phyloP scores from a whole-genome alignment of 2,329 filamentous ascomycete genomes.

The Colletotrichum camelliae region DNA sequence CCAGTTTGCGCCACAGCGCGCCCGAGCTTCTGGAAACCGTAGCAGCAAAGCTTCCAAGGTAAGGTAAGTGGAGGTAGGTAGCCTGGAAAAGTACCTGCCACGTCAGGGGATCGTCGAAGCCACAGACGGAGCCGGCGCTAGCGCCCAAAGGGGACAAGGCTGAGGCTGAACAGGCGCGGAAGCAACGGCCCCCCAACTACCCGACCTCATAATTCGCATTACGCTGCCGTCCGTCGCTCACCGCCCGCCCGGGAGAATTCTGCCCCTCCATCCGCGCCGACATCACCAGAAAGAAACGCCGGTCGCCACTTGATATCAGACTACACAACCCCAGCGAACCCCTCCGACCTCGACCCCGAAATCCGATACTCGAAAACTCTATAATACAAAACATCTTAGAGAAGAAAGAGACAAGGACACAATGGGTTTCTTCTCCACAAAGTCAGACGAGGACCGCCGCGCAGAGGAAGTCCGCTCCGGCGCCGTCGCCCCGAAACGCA shows the following conservation, averaged over 20 bases:
- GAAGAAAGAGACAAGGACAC: background rate
- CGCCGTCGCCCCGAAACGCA: conserved; percentile 80
- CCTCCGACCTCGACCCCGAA: rapidly evolving
- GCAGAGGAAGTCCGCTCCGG: conserved; percentile 61
- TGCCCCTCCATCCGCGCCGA: background rate
- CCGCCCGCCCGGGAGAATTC: background rate
- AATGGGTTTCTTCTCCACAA: conserved; percentile 55
- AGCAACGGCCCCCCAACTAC: background rate
- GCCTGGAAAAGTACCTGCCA: background rate
- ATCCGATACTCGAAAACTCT: too few species aligned
- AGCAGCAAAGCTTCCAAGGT: background rate
- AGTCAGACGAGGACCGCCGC: conserved; percentile 49
- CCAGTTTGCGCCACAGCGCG: background rate
- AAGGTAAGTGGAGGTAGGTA: too few species aligned
- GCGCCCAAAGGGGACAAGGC: background rate
- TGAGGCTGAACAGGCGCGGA: background rate
- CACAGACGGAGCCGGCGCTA: background rate
- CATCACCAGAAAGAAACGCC: background rate
- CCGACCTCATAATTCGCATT: background rate
- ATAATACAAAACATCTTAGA: too few species aligned
- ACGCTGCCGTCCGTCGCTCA: background rate
- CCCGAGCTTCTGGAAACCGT: background rate
- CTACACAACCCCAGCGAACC: background rate
- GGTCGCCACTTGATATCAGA: background rate
- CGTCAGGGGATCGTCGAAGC: background rate